Evolutionary conservation across 2,329 filamentous ascomycete species (phyloP).

Genomic region (Aureobasidium sp.): DNA sequence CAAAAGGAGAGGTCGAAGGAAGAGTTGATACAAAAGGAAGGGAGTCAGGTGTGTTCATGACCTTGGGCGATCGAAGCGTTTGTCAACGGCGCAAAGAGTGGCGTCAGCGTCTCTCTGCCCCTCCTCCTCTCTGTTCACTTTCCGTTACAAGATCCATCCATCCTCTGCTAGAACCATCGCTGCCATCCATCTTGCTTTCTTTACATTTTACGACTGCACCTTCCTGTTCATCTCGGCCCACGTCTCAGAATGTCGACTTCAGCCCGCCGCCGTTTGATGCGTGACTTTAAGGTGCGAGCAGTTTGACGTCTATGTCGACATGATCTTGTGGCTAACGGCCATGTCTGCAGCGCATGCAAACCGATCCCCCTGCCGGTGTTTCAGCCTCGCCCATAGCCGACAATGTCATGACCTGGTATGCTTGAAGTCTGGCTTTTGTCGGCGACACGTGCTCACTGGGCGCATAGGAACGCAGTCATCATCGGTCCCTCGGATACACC

Average conservation of each 20-base stretch:
- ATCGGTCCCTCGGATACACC: slow-evolving; percentile 95
- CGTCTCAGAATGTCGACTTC: slow-evolving; percentile 69
- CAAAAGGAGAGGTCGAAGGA: neutral
- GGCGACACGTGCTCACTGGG: slow-evolving; percentile 11
- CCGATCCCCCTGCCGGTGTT: slow-evolving; percentile 91
- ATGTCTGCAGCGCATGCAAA: slow-evolving; percentile 80
- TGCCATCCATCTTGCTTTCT: neutral
- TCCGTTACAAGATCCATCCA: neutral
- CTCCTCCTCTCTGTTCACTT: neutral
- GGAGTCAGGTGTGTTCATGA: neutral
- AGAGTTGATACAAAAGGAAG: neutral
- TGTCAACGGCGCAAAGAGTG: slow-evolving; percentile 7
- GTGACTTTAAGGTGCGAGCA: slow-evolving; percentile 84
- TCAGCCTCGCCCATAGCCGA: slow-evolving; percentile 93
- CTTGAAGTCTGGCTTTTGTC: neutral
- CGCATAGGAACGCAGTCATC: slow-evolving; percentile 86
- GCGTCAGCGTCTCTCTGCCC: slow-evolving; percentile 5
- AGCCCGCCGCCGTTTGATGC: slow-evolving; percentile 92
- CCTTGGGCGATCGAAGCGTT: neutral
- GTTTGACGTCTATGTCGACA: neutral
- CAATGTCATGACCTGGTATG: slow-evolving; percentile 93
- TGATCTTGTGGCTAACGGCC: neutral
- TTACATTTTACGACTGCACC: neutral
- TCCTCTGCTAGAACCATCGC: neutral
- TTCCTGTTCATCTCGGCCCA: neutral